Evolutionary conservation across 257 asterid genomes (phyloP), one percentile per base, ranked within the genome.

Genomic region (Dorcoceras hygrometricum): DNA sequence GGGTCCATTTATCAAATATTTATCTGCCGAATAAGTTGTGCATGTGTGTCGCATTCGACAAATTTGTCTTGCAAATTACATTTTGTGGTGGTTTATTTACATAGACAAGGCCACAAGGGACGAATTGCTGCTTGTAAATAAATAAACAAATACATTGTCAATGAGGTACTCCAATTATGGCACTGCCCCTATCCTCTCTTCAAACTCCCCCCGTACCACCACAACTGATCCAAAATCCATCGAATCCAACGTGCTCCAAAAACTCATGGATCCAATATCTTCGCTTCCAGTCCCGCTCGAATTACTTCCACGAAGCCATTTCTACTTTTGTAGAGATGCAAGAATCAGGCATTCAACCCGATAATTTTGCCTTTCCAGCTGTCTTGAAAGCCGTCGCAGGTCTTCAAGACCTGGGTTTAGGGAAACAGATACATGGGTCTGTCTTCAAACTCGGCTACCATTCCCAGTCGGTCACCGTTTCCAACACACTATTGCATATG

Each of bases 361-460:
- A 89, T 57, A 87, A 86, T 48, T 88, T 85, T 70, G 88, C 85
- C 56, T 88, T 86, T 61, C 98, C 96, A 0, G 94, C 95, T 0
- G 88, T 73, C 46, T 62, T 89, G 65, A 91, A 91, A 79, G 89
- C 95, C 11, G 84, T 77, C n/a, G 78, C 98, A 2, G 81, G 81
- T 66, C 89, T 87, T 54, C 86, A 73, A 23, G 87, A 88, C 80
- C 62, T 91, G 77, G 72, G 59, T 24, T 66, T 89, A 3, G 96
- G 95, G 18, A 74, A 78, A 62, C 98, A 91, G 81, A 75, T 91
- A 48, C 94, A 91, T 63, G 88, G 75, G 4, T 75, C 85, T 56
- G 73, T 62, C 53, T 28, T 91, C 10, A 91, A 89, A 62, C 78
- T 80, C 53, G 94, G 94, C 16, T 91, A 80, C 32, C 77, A 81